Evolutionary conservation across 345 rosid species (phyloP).

Genomic region (Sisymbrium altissimum): DNA sequence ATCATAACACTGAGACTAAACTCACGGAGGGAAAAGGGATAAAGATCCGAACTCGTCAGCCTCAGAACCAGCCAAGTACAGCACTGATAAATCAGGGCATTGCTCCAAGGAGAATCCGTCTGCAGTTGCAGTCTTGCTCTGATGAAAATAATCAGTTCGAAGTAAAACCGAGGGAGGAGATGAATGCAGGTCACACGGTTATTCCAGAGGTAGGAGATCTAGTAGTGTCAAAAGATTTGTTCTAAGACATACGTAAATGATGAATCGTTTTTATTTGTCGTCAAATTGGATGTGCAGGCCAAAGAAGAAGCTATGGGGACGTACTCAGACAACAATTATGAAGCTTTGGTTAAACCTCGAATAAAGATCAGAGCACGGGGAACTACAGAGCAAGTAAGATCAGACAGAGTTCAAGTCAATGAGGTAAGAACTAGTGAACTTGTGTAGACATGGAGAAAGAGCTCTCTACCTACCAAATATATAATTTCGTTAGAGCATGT

Average conservation of each 20-base stretch:
- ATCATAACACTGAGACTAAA: slow-evolving; percentile 18
- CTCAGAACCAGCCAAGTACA: slow-evolving; percentile 34
- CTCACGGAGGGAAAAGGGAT: slow-evolving; percentile 46
- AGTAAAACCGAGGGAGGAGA: neutral
- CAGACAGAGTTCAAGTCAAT: slow-evolving; percentile 16
- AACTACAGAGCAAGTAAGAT: slow-evolving; percentile 30
- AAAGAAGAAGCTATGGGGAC: neutral
- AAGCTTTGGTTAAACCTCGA: slow-evolving; percentile 24
- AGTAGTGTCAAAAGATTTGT: neutral
- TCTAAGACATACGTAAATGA: neutral
- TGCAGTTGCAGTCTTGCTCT: slow-evolving; percentile 27
- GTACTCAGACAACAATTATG: neutral
- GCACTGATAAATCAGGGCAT: slow-evolving; percentile 46
- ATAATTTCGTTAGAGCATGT: neutral
- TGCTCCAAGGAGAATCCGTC: slow-evolving; percentile 64
- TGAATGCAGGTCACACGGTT: neutral
- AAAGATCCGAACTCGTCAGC: slow-evolving; percentile 55
- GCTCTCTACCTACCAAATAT: slow-evolving; percentile 18
- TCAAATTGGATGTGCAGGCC: neutral
- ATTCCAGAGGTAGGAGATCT: slow-evolving; percentile 5
- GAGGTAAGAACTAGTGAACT: slow-evolving; percentile 18
- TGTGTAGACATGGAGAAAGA: slow-evolving; percentile 28
- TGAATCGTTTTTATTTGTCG: neutral
- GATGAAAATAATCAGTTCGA: slow-evolving; percentile 12
- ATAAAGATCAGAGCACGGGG: slow-evolving; percentile 55